Conservation (phyloP, 345 rosid genomes). For the Populus alba region DNA sequence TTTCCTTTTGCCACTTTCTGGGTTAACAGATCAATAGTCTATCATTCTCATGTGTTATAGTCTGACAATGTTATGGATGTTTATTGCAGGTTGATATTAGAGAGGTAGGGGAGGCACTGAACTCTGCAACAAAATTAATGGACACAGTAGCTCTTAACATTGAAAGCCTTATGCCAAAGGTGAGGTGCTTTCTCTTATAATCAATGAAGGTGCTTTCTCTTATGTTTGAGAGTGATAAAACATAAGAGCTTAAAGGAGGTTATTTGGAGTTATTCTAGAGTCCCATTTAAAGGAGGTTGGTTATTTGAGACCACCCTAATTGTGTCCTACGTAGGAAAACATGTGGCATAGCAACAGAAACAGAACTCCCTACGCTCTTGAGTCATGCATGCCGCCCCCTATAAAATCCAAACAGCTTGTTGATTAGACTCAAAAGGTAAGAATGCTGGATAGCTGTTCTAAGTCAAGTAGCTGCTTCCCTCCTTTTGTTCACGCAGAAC, state of each 20-base stretch:
- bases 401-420: background rate
- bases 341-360: too few species aligned
- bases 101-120: constrained; percentile 60
- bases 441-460: background rate
- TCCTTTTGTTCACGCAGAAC: background rate
- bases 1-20: background rate
- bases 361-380: too few species aligned
- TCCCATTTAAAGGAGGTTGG: background rate
- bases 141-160: constrained; percentile 47
- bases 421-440: background rate
- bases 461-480: background rate
- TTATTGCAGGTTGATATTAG: constrained; percentile 51
- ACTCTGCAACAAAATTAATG: constrained; percentile 54
- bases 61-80: background rate
- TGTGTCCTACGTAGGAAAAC: background rate
- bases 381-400: too few species aligned
- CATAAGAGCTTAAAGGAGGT: too few species aligned
- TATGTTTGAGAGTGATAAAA: too few species aligned
- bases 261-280: background rate
- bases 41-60: background rate
- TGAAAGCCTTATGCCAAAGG: constrained; percentile 61
- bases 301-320: background rate
- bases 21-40: background rate
- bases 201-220: too few species aligned
- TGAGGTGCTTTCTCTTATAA: constrained; percentile 7